Evolutionary conservation across 2,329 filamentous ascomycete genomes (phyloP).

Genomic region (Colletotrichum tropicicola): DNA sequence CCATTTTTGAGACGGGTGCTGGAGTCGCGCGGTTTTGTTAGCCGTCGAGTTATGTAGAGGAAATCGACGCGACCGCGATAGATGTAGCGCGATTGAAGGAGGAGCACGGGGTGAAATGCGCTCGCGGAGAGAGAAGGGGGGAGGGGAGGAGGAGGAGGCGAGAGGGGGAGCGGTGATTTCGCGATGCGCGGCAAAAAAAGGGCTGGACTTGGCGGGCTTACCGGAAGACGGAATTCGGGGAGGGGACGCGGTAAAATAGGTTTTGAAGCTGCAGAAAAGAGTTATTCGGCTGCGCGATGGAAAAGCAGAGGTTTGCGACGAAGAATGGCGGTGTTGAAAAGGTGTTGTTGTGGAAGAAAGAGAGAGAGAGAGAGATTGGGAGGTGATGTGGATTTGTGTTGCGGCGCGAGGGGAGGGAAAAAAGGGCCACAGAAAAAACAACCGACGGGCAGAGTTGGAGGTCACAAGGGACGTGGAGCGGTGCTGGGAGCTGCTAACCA

Average conservation of each 20-base stretch:
- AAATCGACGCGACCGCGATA: constrained; percentile 7
- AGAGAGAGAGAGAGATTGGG: neutral
- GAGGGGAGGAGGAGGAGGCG: neutral
- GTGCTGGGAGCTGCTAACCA: neutral
- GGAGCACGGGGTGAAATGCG: neutral
- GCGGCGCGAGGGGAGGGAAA: neutral
- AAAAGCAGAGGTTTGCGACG: neutral
- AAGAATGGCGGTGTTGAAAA: neutral
- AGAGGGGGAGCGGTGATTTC: neutral
- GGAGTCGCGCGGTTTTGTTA: neutral
- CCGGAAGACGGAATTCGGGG: neutral
- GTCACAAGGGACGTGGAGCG: constrained; percentile 4
- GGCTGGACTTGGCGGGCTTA: neutral
- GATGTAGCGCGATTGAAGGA: neutral
- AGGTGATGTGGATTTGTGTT: constrained; percentile 5
- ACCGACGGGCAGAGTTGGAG: too few species aligned
- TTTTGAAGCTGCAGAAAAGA: constrained; percentile 8
- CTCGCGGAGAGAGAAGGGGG: neutral
- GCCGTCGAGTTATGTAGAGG: neutral
- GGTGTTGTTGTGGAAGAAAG: neutral
- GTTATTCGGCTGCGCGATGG: neutral
- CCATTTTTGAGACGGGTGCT: constrained; percentile 43
- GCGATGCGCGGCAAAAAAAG: neutral
- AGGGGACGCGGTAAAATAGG: neutral
- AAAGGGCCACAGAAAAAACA: neutral